phyloP scores from a whole-genome alignment of 176 grass and related monocot genomes.

The Chrysopogon serrulatus region DNA sequence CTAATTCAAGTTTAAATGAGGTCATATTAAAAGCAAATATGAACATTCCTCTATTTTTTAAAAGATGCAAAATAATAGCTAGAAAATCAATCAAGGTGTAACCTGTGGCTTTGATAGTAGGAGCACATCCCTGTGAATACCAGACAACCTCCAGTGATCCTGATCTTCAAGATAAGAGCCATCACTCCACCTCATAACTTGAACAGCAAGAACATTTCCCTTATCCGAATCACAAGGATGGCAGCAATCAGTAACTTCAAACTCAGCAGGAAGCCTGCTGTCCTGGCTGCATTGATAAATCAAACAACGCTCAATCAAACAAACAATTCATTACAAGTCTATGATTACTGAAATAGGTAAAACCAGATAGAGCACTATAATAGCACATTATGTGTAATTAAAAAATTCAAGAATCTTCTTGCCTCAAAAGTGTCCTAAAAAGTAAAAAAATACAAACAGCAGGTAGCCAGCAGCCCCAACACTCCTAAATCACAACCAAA shows the following conservation, averaged over 20 bases:
- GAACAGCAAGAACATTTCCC: conserved; percentile 88
- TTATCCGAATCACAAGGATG: conserved; percentile 65
- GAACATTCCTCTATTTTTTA: background rate
- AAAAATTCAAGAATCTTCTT: background rate
- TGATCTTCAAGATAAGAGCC: conserved; percentile 99
- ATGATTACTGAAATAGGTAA: background rate
- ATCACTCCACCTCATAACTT: conserved; percentile 98
- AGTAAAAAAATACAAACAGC: background rate
- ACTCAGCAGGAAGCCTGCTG: conserved; percentile 92
- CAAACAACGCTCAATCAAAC: background rate
- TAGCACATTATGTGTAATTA: background rate
- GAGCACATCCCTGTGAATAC: conserved; percentile 94
- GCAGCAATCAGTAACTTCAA: conserved; percentile 89
- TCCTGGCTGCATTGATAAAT: conserved; percentile 76
- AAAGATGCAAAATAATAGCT: background rate
- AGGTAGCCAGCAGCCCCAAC: background rate
- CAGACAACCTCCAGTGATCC: conserved; percentile 96
- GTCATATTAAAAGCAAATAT: background rate
- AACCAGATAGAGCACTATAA: background rate
- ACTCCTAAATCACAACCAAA: background rate
- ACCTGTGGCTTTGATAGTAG: conserved; percentile 95
- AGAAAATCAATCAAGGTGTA: conserved; percentile 4
- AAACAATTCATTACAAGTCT: background rate
- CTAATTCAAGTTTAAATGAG: background rate
- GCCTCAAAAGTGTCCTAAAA: background rate